Conservation (phyloP, 768 basidiomycete genomes). For the Trametes elegans region DNA sequence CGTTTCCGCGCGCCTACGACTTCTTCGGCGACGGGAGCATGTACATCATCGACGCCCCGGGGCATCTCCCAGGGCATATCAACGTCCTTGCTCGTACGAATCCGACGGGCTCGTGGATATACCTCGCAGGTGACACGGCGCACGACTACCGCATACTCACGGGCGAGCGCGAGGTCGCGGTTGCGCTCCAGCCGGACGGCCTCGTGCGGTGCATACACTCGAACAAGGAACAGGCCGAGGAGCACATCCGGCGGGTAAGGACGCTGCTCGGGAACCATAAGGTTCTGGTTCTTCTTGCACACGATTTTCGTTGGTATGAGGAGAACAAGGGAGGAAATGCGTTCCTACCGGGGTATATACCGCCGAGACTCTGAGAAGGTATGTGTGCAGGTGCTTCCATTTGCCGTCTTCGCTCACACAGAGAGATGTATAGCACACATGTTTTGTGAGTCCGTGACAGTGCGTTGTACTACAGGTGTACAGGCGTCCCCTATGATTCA, state of each 20-base stretch:
- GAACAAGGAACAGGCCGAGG: conserved; percentile 41
- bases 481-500: no score
- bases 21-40: conserved; percentile 56
- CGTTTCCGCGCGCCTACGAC: conserved; percentile 51
- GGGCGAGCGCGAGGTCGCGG: conserved; percentile 41
- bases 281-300: conserved; percentile 49
- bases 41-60: conserved; percentile 56
- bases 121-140: conserved; percentile 54
- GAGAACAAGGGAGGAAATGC: conserved; percentile 40
- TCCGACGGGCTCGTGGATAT: conserved; percentile 52
- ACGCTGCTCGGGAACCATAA: conserved; percentile 36
- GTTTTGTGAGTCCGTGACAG: no score
- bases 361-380: background rate
- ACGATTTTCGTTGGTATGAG: conserved; percentile 53
- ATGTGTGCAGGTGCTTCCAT: no score
- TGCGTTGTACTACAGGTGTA: no score
- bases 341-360: conserved; percentile 33
- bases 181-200: conserved; percentile 21
- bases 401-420: no score
- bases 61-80: conserved; percentile 54
- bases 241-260: conserved; percentile 41
- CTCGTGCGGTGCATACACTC: conserved; percentile 40
- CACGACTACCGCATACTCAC: conserved; percentile 54
- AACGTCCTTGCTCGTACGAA: conserved; percentile 56
- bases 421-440: no score